Evolutionary conservation across 2,329 filamentous ascomycete species (phyloP).

Genomic region (Clarireedia sp.): DNA sequence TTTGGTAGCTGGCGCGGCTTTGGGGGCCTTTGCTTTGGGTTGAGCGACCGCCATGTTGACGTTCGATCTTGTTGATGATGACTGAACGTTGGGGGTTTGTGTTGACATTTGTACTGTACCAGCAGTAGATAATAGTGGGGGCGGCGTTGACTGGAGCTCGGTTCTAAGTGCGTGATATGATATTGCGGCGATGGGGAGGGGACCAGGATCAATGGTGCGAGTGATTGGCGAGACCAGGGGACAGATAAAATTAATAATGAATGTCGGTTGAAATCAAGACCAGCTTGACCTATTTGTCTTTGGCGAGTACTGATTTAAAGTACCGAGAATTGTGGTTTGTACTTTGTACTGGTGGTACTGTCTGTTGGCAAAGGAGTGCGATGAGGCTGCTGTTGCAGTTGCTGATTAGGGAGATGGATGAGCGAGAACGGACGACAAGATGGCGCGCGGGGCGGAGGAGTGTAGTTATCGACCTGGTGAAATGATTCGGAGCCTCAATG

Average conservation of each 20-base stretch:
- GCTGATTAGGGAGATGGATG: conserved; percentile 4
- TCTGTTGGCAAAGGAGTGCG: background rate
- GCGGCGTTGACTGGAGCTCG: conserved; percentile 13
- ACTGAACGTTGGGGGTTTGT: conserved; percentile 51
- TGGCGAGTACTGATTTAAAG: background rate
- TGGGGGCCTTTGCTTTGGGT: conserved; percentile 51
- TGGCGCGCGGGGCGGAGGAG: background rate
- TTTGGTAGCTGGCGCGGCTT: conserved; percentile 51
- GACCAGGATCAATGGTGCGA: conserved; percentile 4
- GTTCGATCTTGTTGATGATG: conserved; percentile 31
- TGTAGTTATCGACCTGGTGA: background rate
- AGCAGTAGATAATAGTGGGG: conserved; percentile 21
- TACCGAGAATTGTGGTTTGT: background rate
- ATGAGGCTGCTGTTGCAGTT: background rate
- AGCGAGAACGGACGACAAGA: background rate
- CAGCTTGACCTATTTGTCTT: conserved; percentile 27
- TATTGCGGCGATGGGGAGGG: conserved; percentile 7
- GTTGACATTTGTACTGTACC: conserved; percentile 49
- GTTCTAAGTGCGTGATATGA: conserved; percentile 8
- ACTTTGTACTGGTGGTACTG: background rate
- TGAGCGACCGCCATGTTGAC: conserved; percentile 51
- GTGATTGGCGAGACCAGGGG: conserved; percentile 29
- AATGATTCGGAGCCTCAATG: conserved; percentile 6
- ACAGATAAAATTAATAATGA: conserved; percentile 32
- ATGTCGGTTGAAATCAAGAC: conserved; percentile 31